Evolutionary conservation across 352 stramenopile species (phyloP).

Genomic region (Pythium rhizo-oryzae): DNA sequence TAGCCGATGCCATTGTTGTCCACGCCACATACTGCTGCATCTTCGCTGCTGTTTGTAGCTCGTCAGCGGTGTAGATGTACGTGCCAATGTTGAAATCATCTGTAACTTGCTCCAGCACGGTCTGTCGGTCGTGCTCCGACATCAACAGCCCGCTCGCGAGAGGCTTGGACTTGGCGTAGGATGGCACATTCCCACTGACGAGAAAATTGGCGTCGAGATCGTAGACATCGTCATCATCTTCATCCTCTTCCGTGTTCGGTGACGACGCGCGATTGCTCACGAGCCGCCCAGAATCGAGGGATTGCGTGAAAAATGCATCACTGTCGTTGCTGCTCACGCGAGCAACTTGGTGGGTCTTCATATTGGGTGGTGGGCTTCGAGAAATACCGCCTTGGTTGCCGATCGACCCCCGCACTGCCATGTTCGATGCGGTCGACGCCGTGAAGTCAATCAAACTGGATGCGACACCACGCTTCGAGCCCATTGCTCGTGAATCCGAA

Average conservation of each 20-base stretch:
- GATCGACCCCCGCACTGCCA: conserved; percentile 23
- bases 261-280: not conserved
- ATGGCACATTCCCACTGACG: conserved; percentile 6
- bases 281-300: conserved; percentile 9
- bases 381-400: not conserved
- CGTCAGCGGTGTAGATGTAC: conserved; percentile 84
- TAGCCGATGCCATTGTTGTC: conserved; percentile 22
- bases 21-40: conserved; percentile 60
- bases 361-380: conserved; percentile 9
- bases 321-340: conserved; percentile 17
- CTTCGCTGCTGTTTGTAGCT: conserved; percentile 56
- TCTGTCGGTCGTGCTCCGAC: conserved; percentile 62
- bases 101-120: conserved; percentile 58
- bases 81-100: conserved; percentile 58
- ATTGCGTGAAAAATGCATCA: conserved; percentile 18
- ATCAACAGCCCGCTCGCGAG: conserved; percentile 43
- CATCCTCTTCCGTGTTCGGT: not conserved
- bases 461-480: conserved; percentile 8
- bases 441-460: conserved; percentile 25
- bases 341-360: conserved; percentile 22
- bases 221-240: conserved; percentile 8
- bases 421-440: conserved; percentile 17
- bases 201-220: conserved; percentile 21
- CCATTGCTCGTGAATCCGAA: conserved; percentile 17
- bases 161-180: conserved; percentile 32